phyloP scores from a whole-genome alignment of 495 filamentous ascomycete species.

The Tuber magnatum region DNA sequence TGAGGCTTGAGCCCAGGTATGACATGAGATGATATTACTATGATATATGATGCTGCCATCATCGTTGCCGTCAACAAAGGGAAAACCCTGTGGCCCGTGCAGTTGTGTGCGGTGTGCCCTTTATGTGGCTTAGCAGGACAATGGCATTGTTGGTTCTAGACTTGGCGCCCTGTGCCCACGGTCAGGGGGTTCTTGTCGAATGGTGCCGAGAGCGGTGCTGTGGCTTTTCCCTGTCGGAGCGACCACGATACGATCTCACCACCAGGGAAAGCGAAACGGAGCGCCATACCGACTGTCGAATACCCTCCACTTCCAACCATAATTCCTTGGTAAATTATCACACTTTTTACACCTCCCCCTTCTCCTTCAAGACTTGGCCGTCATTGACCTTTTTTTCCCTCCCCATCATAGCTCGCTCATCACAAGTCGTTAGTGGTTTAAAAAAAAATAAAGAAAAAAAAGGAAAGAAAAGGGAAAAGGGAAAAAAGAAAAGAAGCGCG shows the following conservation, averaged over 20 bases:
- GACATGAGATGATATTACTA: too few species aligned
- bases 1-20: not conserved
- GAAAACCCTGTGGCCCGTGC: not conserved
- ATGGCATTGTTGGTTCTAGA: not conserved
- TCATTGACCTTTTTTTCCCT: not conserved
- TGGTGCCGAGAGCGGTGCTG: not conserved
- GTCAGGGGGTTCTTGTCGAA: not conserved
- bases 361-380: not conserved
- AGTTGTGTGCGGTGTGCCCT: not conserved
- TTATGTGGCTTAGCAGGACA: not conserved
- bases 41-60: not conserved
- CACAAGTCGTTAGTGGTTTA: not conserved
- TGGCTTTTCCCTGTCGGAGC: not conserved
- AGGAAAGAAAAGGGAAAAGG: not conserved
- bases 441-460: not conserved
- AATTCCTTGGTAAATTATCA: not conserved
- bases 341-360: not conserved
- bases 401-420: not conserved
- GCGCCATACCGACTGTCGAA: not conserved
- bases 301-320: slow-evolving; percentile 5
- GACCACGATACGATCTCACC: slow-evolving; percentile 3
- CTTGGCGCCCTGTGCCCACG: not conserved
- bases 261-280: not conserved
- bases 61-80: not conserved
- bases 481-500: slow-evolving; percentile 23